A percentile compares a stretch with the other conserved stretches of the same genome.
Conservation (phyloP, 768 basidiomycete species). For the Fomitopsis pulvina region DNA sequence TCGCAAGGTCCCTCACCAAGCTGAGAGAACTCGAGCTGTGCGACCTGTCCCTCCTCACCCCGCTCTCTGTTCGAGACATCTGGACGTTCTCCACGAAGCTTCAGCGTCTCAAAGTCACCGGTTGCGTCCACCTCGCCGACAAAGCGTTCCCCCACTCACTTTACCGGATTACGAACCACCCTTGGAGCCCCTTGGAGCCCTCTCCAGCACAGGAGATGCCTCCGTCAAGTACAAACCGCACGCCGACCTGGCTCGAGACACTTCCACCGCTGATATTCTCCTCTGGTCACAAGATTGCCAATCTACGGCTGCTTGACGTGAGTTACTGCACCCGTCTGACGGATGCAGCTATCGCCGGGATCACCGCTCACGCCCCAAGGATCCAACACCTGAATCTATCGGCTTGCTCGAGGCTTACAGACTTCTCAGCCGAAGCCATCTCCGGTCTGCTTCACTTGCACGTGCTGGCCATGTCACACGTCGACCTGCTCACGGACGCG, state of each 20-base stretch:
- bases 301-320: slow-evolving; percentile 75
- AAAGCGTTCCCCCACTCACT: slow-evolving; percentile 50
- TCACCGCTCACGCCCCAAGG: slow-evolving; percentile 68
- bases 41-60: slow-evolving; percentile 61
- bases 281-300: slow-evolving; percentile 48
- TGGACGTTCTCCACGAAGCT: slow-evolving; percentile 77
- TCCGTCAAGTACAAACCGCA: slow-evolving; percentile 27
- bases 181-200: neutral
- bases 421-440: slow-evolving; percentile 61
- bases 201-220: neutral
- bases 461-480: slow-evolving; percentile 74
- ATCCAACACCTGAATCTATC: slow-evolving; percentile 73
- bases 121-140: slow-evolving; percentile 74
- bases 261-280: slow-evolving; percentile 60
- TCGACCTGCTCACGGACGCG: slow-evolving; percentile 72
- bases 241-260: slow-evolving; percentile 51
- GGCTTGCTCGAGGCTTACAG: slow-evolving; percentile 71
- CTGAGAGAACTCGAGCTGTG: slow-evolving; percentile 79
- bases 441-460: slow-evolving; percentile 69
- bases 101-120: slow-evolving; percentile 67
- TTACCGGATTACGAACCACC: neutral
- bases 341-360: slow-evolving; percentile 69
- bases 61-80: slow-evolving; percentile 68
- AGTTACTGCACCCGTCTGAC: slow-evolving; percentile 62
- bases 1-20: slow-evolving; percentile 68